These are phyloP conservation scores for Umbelopsis ramanniana DNA, from an alignment of 192 early-diverging fungal genomes.

Conservation along the genomic window DNA sequence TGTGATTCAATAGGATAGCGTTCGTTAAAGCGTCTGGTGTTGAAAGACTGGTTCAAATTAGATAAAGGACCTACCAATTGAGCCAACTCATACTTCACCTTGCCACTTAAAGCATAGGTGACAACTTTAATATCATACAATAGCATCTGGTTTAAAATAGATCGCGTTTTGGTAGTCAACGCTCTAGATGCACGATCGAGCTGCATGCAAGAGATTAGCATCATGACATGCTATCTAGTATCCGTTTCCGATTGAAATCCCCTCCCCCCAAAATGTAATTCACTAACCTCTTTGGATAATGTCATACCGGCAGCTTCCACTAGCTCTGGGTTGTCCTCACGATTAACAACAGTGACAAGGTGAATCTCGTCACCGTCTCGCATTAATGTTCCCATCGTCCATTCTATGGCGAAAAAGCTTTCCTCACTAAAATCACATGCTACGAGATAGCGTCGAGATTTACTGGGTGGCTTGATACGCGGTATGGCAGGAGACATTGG, in stretches of 20 bases:
- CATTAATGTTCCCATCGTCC: slow-evolving; percentile 54
- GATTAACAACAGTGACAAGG: slow-evolving; percentile 48
- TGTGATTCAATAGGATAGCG: slow-evolving; percentile 17
- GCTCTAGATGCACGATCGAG: slow-evolving; percentile 25
- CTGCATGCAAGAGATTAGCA: slow-evolving; percentile 20
- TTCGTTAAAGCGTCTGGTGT: not conserved
- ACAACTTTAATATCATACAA: slow-evolving; percentile 41
- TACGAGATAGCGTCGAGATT: slow-evolving; percentile 44
- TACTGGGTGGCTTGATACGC: slow-evolving; percentile 16
- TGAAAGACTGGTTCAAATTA: not conserved
- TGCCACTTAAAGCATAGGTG: slow-evolving; percentile 29
- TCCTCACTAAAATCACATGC: slow-evolving; percentile 57
- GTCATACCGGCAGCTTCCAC: slow-evolving; percentile 26
- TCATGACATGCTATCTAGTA: not conserved
- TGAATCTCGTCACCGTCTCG: slow-evolving; percentile 53
- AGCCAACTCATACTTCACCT: slow-evolving; percentile 37
- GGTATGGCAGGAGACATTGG: not conserved
- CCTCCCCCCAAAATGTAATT: not conserved
- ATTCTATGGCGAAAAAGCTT: slow-evolving; percentile 57
- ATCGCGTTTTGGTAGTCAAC: slow-evolving; percentile 27
- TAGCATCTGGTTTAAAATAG: slow-evolving; percentile 36
- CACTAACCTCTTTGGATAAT: slow-evolving; percentile 31
- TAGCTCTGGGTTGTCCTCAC: slow-evolving; percentile 41
- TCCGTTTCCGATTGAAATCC: no score
- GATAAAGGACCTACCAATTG: slow-evolving; percentile 25